phyloP scores from a whole-genome alignment of 2,329 filamentous ascomycete species.

The Westerdykella ornata region DNA sequence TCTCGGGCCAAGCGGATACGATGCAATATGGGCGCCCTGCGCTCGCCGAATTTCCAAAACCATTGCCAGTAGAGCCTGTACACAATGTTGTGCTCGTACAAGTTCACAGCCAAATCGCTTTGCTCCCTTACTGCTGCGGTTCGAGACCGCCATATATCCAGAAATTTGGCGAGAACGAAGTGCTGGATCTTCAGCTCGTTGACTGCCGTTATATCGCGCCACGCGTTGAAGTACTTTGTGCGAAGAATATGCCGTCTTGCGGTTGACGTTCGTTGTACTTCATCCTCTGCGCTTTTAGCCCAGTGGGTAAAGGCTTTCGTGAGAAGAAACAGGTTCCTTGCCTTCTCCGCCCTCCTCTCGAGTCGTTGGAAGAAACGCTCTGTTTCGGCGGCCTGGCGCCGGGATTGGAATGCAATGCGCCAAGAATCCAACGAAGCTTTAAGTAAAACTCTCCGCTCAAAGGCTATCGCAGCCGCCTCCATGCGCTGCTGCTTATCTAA shows the following conservation, averaged over 20 bases:
- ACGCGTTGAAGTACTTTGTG: slow-evolving; percentile 61
- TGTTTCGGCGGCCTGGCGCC: slow-evolving; percentile 42
- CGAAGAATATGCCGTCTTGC: slow-evolving; percentile 66
- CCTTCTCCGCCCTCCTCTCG: slow-evolving; percentile 55
- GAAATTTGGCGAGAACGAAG: slow-evolving; percentile 50
- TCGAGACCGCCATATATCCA: slow-evolving; percentile 48
- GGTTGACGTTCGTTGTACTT: slow-evolving; percentile 58
- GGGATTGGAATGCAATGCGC: slow-evolving; percentile 21
- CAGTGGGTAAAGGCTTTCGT: slow-evolving; percentile 63
- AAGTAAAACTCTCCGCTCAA: slow-evolving; percentile 48
- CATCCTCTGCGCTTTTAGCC: slow-evolving; percentile 58
- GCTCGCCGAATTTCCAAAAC: slow-evolving; percentile 35
- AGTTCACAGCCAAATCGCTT: slow-evolving; percentile 24
- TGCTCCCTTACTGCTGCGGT: slow-evolving; percentile 33
- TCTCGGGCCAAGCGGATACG: slow-evolving; percentile 22
- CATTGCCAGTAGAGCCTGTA: slow-evolving; percentile 30
- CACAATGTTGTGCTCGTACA: slow-evolving; percentile 31
- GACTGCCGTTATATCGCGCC: slow-evolving; percentile 58
- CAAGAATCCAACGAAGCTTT: slow-evolving; percentile 46
- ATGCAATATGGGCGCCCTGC: slow-evolving; percentile 30
- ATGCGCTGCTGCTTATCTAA: slow-evolving; percentile 23
- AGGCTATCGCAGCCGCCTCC: slow-evolving; percentile 36
- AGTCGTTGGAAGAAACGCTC: slow-evolving; percentile 51
- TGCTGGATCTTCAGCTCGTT: slow-evolving; percentile 51
- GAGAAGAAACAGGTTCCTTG: slow-evolving; percentile 59